Evolutionary conservation across 331 rosid species (phyloP).

Genomic region (Quercus phellos): DNA sequence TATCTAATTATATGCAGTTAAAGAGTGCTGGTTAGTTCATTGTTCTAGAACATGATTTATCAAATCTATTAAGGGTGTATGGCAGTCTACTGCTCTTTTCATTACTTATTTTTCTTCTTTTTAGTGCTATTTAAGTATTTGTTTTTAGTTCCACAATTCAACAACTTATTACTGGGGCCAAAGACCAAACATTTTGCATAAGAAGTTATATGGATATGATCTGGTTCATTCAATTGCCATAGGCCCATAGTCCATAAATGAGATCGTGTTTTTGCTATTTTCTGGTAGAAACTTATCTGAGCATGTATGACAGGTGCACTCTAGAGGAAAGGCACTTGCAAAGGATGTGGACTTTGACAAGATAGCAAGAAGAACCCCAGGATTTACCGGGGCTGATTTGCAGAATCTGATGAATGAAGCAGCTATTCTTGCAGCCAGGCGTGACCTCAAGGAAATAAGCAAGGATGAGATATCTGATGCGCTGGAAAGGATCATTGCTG

Average conservation of each 20-base stretch:
- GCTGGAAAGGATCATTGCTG: conserved; percentile 90
- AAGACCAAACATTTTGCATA: not conserved
- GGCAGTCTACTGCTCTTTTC: too few species aligned
- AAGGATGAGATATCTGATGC: conserved; percentile 98
- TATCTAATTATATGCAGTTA: too few species aligned
- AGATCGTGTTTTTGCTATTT: not conserved
- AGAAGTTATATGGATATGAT: not conserved
- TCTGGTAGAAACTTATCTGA: not conserved
- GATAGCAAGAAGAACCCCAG: conserved; percentile 95
- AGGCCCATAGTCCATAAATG: not conserved
- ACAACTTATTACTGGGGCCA: too few species aligned
- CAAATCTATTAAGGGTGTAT: too few species aligned
- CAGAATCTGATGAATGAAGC: conserved; percentile 98
- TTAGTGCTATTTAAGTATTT: too few species aligned
- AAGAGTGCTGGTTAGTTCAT: too few species aligned
- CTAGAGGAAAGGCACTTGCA: conserved; percentile 80
- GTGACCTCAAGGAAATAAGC: conserved; percentile 96
- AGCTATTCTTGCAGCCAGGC: conserved; percentile 98
- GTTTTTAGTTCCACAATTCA: too few species aligned
- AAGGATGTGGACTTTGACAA: conserved; percentile 97
- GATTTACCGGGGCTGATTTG: conserved; percentile 79
- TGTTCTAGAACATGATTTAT: too few species aligned
- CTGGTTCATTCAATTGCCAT: not conserved
- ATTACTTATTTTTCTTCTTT: too few species aligned
- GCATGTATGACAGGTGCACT: conserved; percentile 56